Base-by-base conservation (phyloP, 441 rosid genomes). In the Codiaeum variegatum region DNA sequence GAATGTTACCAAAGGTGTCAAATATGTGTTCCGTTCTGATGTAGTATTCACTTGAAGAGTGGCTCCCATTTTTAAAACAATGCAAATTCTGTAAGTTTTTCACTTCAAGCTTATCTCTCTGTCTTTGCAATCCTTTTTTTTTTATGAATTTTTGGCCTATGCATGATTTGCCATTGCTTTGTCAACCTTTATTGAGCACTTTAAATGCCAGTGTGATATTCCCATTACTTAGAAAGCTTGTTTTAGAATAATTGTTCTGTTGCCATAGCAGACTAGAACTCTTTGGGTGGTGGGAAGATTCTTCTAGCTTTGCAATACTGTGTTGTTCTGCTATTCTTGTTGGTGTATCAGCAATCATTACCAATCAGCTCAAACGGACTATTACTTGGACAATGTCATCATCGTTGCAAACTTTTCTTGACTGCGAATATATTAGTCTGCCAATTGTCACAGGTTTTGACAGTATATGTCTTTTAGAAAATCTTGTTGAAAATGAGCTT, bases 11-110 rank as follows among this genome's bases (percentile, higher is more conserved):
- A 88, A 86, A 75, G 99, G 99, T 3, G 82, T 86, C 77, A 91
- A 94, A 85, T 94, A 92, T 76, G 87, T 94, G 60, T 86, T 91
- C 76, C 93, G 97, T 62, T 92, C 97, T 18, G 99, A 92, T 79
- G 98, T 92, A 23, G 90, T 81, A 79, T 94, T 94, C 86, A 97
- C 96, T 76, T 92, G 88, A 90, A 62, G 40, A 67, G 66, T 26
- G 9, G 26, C 9, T 28, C 16, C 55, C 58, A 4, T 44, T 71
- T 46, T 49, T n/a, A 72, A 72, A 54, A 12, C 56, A 58, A 69
- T 71, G 68, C 73, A 47, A 70, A 66, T 34, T 70, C 62, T 62
- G 74, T 59, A 58, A 78, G 76, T 60, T 34, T 56, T 40, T 66
- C 15, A 55, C n/a, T 9, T 18, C n/a, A 23, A 51, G 21, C 49